Conservation (phyloP, 164 flowering plant species). For the Annona cherimola region DNA sequence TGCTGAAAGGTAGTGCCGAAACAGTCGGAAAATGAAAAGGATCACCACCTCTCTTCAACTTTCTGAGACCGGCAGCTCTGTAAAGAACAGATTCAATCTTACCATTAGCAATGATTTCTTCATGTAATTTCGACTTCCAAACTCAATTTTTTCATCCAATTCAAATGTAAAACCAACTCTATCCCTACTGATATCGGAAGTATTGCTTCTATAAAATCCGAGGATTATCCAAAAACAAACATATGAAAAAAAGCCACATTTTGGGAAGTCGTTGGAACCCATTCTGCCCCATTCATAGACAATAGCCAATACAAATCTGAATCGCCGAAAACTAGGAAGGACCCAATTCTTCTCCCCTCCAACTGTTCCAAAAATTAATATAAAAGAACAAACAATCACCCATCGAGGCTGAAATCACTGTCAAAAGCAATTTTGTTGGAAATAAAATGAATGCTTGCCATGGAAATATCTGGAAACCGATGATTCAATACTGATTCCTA, state of each 20-base stretch:
- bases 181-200: neutral
- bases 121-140: neutral
- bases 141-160: neutral
- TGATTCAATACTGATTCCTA: neutral
- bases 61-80: constrained; percentile 2
- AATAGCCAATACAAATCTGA: neutral
- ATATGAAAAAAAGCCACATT: too few species aligned
- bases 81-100: neutral
- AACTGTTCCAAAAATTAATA: neutral
- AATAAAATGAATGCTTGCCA: neutral
- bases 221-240: neutral
- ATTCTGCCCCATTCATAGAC: too few species aligned
- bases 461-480: neutral
- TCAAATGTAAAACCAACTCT: neutral
- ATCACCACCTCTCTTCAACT: neutral
- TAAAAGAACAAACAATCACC: neutral
- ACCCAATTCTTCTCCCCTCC: neutral
- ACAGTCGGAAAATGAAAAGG: constrained; percentile 1
- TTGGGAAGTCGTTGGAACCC: too few species aligned
- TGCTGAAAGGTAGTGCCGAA: neutral
- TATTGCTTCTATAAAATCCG: neutral
- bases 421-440: neutral
- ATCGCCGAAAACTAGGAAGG: neutral
- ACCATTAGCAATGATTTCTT: neutral
- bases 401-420: neutral